Conservation (phyloP, 179 eudicot genomes). For the Drosera spatulata region DNA sequence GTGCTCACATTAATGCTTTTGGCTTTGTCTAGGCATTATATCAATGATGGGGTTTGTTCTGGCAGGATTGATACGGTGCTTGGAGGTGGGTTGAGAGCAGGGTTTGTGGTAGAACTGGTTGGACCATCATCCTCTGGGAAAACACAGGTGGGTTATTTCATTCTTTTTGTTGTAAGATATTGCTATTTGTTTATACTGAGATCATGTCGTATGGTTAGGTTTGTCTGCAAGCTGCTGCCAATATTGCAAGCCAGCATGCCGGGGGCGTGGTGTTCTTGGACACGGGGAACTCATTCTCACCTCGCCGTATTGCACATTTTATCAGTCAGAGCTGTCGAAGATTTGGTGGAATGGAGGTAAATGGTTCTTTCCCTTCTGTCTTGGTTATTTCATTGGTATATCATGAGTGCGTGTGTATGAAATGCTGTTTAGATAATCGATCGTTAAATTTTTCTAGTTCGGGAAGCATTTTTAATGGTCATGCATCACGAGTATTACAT, state of each 20-base stretch:
- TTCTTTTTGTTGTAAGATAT: background rate
- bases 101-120: conserved; percentile 73
- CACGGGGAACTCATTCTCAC: conserved; percentile 81
- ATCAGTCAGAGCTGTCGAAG: conserved; percentile 19
- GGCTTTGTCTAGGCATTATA: background rate
- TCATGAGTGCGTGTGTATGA: too few relatives aligned
- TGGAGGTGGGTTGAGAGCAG: conserved; percentile 47
- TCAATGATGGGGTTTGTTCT: conserved; percentile 7
- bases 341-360: conserved; percentile 33
- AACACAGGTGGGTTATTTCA: conserved; percentile 50
- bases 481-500: too few relatives aligned
- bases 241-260: conserved; percentile 32
- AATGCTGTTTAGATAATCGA: too few relatives aligned
- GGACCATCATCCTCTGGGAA: conserved; percentile 94
- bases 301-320: conserved; percentile 45
- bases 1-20: too few relatives aligned
- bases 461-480: too few relatives aligned
- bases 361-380: background rate
- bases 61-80: conserved; percentile 53
- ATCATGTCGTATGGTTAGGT: conserved; percentile 25
- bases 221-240: conserved; percentile 69
- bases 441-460: too few relatives aligned
- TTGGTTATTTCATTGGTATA: background rate
- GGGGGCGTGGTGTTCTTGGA: conserved; percentile 57
- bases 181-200: background rate